Base-by-base conservation (phyloP, 805 yeast species). In the Nakazawaea holstii region DNA sequence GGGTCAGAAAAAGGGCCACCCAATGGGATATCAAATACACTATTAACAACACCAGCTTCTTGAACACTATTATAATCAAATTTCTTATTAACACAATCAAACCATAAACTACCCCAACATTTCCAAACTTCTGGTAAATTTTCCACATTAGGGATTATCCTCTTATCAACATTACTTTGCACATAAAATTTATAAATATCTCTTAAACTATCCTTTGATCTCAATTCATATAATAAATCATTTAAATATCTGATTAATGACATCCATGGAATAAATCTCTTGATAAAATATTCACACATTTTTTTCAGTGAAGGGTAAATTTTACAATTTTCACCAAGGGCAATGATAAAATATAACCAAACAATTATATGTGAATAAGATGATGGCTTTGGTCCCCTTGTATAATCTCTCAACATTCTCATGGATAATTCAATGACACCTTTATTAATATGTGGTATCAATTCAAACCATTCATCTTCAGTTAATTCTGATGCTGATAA, bases 101-200 rank as follows among this genome's bases (percentile, higher is more conserved):
- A 87, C 92, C 94, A 86, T 37, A 87, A 60, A 0, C 89, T 77
- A 2, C 95, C 95, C 89, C 92, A 85, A 57, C 90, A 81, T 59
- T 82, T 82, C 91, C 91, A 86, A 17, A 82, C 84, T 62, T 87
- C 95, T 38, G 86, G 80, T 43, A 86, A 66, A 39, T 70, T 76
- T 59, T 85, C 92, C 59, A 77, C 26, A 13, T 11, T 15, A 15
- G 46, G 50, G n/a, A 15, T 14, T 2, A 49, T 11, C 15, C 30
- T 39, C 3, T 11, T 28, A 4, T 40, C 37, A 13, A 24, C 8
- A 37, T 35, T 39, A 4, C 27, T n/a, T 8, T 33, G 15, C 26
- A 38, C 20, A 24, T 41, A 35, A 13, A 53, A 53, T 9, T 49
- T 42, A 35, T 53, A 39, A 2, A 45, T 49, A 2, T 48, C 43